Evolutionary conservation across 1,284 basidiomycete genomes (phyloP), one percentile per base, ranked within the genome.

Genomic region (Inonotus obliquus): DNA sequence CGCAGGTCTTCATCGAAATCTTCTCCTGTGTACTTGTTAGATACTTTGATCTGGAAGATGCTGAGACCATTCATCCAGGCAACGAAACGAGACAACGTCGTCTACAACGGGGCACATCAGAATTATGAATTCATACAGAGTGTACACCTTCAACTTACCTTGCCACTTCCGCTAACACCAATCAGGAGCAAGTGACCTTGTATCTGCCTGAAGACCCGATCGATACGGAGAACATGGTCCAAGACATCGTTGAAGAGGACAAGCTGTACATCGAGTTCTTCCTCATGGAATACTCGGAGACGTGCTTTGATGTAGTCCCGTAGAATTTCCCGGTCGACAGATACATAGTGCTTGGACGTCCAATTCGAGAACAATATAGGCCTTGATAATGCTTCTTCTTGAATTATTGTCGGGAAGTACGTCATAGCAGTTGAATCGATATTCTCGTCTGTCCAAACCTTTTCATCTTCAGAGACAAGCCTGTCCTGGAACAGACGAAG

Each of bases 51-150:
- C 72, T 96, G 94, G 82, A 97, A 99, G 67, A 99, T 96, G 72
- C 92, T 96, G 51, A 99, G 80, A 48, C 97, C 97, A 69, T 99
- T 98, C 88, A 99, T 95, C 97, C 97, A 99, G 0, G 97, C 97
- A 47, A 99, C 97, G 73, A 99, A 99, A 59, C 98, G 89, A 32
- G 97, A 97, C 1, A 99, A 77, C 0, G 96, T 99, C 1, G 97
- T 99, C 92, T 97, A 69, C 1, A 57, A 39, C 45, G 38, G 61
- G 54, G 23, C 57, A 4, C 23, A 19, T 59, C 13, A 47, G 52
- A 39, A 55, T 53, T 59, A 53, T 11, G 39, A 14, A 44, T n/a
- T n/a, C n/a, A n/a, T n/a, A 38, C 27, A 21, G 39, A 17, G 48
- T 7, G 38, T 19, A 57, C 51, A 52, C 7, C 25, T 17, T 49